Base-by-base conservation (phyloP, 163 green algal species). In the Scenedesmus sp. region DNA sequence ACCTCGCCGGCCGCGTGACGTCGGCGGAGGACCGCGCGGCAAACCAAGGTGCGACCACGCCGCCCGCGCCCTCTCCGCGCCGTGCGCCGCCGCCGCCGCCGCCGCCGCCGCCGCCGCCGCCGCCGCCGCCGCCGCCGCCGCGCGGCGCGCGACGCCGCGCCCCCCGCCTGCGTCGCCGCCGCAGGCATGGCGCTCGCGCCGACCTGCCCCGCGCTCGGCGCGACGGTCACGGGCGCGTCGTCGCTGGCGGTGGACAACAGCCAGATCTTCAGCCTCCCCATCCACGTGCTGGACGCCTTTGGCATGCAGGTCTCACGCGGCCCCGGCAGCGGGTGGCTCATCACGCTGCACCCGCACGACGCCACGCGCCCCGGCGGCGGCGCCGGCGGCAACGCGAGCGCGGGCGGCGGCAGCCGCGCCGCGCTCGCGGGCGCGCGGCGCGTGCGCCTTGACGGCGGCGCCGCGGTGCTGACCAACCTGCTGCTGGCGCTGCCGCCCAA, bases 221-320 rank as follows among this genome's bases (percentile, higher is more conserved):
- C 66, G 33, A 64, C 66, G 3, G 50, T 75, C 7, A 34, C 36
- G 11, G 48, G 34, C 1, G 47, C 13, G 22, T 10, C 24, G n/a
- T 33, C 22, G 3, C 48, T 64, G 20, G 26, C 20, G 50, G 66
- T 75, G 0, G 66, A 75, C 47, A 63, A 33, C 22, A 53, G 34
- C 26, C 66, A 75, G 66, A 26, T 64, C 33, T 75, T 75, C 42
- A 42, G 22, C 10, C 66, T 75, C 31, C 66, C 66, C 0, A 31
- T 75, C 4, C 42, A 51, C 66, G 54, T 51, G 31, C 50, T 75
- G 33, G 66, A 75, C 34, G 22, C 29, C 1, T 75, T 75, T 42
- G 50, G 29, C 31, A 64, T 50, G 13, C 24, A 28, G 17, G 66
- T 75, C 4, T 42, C 66, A 11, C 31, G 18, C 15, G 66, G 66